phyloP scores from a whole-genome alignment of 148 eudicot genomes.

The Nyssa sinensis region DNA sequence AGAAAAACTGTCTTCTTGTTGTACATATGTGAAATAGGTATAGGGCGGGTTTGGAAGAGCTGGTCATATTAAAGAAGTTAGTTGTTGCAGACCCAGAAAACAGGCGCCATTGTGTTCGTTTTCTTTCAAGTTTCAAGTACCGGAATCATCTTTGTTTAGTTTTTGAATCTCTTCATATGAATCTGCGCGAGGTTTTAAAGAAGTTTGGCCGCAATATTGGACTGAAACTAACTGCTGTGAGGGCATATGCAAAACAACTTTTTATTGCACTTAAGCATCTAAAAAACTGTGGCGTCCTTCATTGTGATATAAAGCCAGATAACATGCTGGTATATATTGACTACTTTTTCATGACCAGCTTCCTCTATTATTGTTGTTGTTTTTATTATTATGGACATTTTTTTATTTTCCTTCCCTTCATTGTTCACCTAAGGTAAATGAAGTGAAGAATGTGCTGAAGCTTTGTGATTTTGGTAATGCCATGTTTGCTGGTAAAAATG shows the following conservation, averaged over 20 bases:
- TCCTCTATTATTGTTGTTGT: not conserved
- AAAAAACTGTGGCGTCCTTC: constrained; percentile 91
- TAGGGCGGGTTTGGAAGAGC: constrained; percentile 92
- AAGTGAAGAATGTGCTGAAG: constrained; percentile 91
- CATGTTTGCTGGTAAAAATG: constrained; percentile 99
- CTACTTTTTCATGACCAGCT: not conserved
- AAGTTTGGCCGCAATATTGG: constrained; percentile 99
- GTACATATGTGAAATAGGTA: constrained; percentile 43
- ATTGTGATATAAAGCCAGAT: constrained; percentile 97
- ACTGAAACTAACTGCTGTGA: constrained; percentile 96
- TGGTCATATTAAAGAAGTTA: constrained; percentile 86
- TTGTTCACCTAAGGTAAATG: constrained; percentile 63
- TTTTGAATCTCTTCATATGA: constrained; percentile 99
- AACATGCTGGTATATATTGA: constrained; percentile 82
- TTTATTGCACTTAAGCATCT: constrained; percentile 94
- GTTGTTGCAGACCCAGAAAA: constrained; percentile 91
- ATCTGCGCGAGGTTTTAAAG: constrained; percentile 96
- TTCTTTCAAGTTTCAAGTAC: constrained; percentile 85
- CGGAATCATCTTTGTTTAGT: constrained; percentile 99
- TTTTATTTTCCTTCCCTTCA: not conserved
- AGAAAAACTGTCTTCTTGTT: no score
- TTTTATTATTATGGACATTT: no score
- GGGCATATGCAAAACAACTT: constrained; percentile 89
- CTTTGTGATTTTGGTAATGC: constrained; percentile 99
- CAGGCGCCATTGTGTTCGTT: constrained; percentile 95